A percentile compares a stretch with the other conserved stretches of the same genome.
Conservation (phyloP, 805 yeast genomes). For the Starmerella vaccinii region DNA sequence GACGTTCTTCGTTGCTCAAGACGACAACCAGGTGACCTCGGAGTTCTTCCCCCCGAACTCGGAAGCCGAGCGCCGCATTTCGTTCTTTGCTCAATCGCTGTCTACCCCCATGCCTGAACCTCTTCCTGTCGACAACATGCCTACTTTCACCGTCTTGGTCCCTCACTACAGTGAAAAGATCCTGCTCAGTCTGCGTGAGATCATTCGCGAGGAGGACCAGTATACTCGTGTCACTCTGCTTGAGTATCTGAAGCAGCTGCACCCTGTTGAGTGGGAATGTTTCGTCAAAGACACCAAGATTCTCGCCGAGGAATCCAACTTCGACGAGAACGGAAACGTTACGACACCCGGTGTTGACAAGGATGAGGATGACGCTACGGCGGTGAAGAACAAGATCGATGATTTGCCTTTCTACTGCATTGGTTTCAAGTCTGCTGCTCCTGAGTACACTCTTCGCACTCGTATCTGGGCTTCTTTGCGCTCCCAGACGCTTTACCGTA, state of each 20-base stretch:
- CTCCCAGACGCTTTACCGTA: conserved; percentile 92
- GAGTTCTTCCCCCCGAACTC: conserved; percentile 95
- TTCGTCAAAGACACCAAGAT: conserved; percentile 93
- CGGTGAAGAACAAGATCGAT: conserved; percentile 75
- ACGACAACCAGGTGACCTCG: conserved; percentile 85
- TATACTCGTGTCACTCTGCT: conserved; percentile 86
- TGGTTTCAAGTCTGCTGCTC: conserved; percentile 96
- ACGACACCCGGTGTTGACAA: conserved; percentile 15
- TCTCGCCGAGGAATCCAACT: conserved; percentile 85
- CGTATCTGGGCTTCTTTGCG: conserved; percentile 98
- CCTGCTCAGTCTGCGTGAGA: conserved; percentile 82
- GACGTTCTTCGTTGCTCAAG: conserved; percentile 95
- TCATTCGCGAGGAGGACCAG: conserved; percentile 94
- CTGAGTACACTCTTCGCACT: conserved; percentile 90
- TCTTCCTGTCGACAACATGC: conserved; percentile 98
- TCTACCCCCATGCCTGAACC: conserved; percentile 99
- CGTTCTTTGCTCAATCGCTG: conserved; percentile 97
- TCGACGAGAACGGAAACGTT: conserved; percentile 40
- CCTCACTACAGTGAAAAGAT: conserved; percentile 97
- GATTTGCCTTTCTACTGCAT: conserved; percentile 91
- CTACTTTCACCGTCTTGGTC: conserved; percentile 91
- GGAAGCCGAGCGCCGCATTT: conserved; percentile 98
- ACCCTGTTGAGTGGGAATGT: conserved; percentile 96
- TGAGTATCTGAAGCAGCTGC: conserved; percentile 88
- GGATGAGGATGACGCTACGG: conserved; percentile 46